A percentile compares a stretch with the other conserved stretches of the same genome.
These are phyloP conservation scores for Huiozyma sinensis DNA, from an alignment of 805 yeast species.

Conservation along the genomic window DNA sequence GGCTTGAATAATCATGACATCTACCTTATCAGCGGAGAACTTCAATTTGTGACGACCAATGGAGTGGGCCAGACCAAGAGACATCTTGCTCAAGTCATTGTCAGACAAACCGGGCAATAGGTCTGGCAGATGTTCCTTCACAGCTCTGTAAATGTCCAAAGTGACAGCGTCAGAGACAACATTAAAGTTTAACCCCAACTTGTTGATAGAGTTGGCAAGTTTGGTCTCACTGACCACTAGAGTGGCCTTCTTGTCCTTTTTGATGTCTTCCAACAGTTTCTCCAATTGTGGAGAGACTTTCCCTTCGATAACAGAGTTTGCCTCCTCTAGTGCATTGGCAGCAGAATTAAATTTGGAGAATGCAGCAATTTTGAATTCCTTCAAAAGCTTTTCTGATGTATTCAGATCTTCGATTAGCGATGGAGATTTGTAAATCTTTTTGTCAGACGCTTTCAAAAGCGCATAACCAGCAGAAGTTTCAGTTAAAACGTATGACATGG, in stretches of 20 bases:
- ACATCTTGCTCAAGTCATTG: slow-evolving; percentile 80
- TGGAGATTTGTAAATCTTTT: slow-evolving; percentile 84
- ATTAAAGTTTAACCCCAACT: slow-evolving; percentile 75
- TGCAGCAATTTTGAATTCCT: slow-evolving; percentile 88
- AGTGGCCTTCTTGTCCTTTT: slow-evolving; percentile 73
- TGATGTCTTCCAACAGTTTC: slow-evolving; percentile 61
- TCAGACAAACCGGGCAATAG: slow-evolving; percentile 88
- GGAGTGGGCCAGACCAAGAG: slow-evolving; percentile 96
- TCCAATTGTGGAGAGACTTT: slow-evolving; percentile 80
- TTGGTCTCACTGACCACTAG: slow-evolving; percentile 91
- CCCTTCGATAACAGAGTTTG: slow-evolving; percentile 86
- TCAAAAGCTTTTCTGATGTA: slow-evolving; percentile 72
- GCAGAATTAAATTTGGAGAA: slow-evolving; percentile 92
- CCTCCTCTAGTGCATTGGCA: slow-evolving; percentile 92
- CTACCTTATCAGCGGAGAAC: slow-evolving; percentile 96
- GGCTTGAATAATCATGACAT: slow-evolving; percentile 98
- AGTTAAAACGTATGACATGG: slow-evolving; percentile 81
- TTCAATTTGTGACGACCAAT: slow-evolving; percentile 97
- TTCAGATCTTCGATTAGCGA: slow-evolving; percentile 65
- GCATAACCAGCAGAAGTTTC: slow-evolving; percentile 99
- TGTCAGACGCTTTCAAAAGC: slow-evolving; percentile 91
- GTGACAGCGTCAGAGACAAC: slow-evolving; percentile 94
- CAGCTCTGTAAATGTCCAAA: slow-evolving; percentile 88
- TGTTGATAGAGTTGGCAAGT: slow-evolving; percentile 92
- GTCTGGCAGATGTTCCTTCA: slow-evolving; percentile 88